Percentiles rank a stretch among this genome's conserved stretches.
Evolutionary conservation across 176 grass and related monocot genomes (phyloP).

Genomic region (Themeda triandra): DNA sequence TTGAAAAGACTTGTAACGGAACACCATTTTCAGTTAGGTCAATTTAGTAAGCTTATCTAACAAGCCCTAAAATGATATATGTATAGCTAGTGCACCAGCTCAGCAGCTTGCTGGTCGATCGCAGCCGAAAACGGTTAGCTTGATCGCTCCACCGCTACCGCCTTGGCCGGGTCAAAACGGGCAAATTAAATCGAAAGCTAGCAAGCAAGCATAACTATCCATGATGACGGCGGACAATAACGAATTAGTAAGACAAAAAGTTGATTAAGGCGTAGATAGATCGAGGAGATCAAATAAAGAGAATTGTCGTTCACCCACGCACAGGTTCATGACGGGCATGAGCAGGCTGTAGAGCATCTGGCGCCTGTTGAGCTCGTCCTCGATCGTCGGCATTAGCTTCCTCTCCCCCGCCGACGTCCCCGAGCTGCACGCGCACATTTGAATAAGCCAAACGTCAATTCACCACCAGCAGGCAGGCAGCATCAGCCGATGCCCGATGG

Average conservation of each 20-base stretch:
- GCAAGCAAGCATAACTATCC: not conserved
- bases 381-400: conserved; percentile 96
- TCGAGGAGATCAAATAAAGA: not conserved
- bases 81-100: not conserved
- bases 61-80: not conserved
- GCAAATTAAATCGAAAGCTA: not conserved
- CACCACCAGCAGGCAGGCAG: not conserved
- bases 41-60: not conserved
- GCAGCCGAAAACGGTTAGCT: conserved; percentile 14
- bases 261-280: not conserved
- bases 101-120: not conserved
- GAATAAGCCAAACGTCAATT: conserved; percentile 18
- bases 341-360: conserved; percentile 91
- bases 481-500: too few species aligned
- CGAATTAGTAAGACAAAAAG: too few species aligned
- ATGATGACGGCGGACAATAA: not conserved
- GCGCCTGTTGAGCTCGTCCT: conserved; percentile 73
- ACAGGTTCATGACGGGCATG: conserved; percentile 96
- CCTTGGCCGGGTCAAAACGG: conserved; percentile 22
- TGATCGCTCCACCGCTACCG: not conserved
- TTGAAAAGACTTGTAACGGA: not conserved
- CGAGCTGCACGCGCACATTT: conserved; percentile 51
- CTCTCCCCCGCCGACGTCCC: conserved; percentile 95
- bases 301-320: conserved; percentile 6
- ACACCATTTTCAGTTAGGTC: not conserved